phyloP scores from a whole-genome alignment of 225 moss, liverwort and hornwort species.

The Physcomitrellopsis africana region DNA sequence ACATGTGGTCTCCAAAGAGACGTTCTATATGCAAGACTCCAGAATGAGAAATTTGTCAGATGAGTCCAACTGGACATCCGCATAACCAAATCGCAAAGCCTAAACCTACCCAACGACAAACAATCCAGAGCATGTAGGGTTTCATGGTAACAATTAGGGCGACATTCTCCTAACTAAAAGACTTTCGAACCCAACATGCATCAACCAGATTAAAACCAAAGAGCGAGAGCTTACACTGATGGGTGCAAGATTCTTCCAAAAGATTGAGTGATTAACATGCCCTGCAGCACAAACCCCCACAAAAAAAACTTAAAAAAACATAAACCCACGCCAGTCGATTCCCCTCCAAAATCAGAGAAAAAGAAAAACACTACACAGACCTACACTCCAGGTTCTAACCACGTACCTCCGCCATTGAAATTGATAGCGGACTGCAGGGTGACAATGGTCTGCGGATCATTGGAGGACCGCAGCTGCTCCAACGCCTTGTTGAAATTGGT shows the following conservation, averaged over 20 bases:
- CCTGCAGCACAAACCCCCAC: constrained; percentile 47
- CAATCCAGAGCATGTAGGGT: not conserved
- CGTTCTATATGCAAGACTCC: not conserved
- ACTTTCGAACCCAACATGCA: not conserved
- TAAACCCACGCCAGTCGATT: not conserved
- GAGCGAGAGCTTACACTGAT: constrained; percentile 52
- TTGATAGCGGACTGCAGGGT: constrained; percentile 74
- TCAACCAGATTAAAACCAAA: constrained; percentile 10
- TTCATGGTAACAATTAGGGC: not conserved
- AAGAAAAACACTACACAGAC: too few species aligned
- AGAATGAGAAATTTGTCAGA: not conserved
- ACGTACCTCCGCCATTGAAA: constrained; percentile 92
- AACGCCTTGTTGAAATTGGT: constrained; percentile 93
- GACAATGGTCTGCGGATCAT: constrained; percentile 60
- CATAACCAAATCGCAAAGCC: not conserved
- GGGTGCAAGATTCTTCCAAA: constrained; percentile 95
- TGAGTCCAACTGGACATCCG: constrained; percentile 5
- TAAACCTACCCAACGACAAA: not conserved
- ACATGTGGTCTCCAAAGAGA: not conserved
- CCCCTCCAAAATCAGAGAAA: not conserved
- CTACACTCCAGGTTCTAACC: not conserved
- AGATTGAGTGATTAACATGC: constrained; percentile 90
- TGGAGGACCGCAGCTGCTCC: constrained; percentile 65
- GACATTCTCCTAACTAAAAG: not conserved
- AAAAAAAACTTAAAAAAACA: constrained; percentile 18